These are phyloP conservation scores for Cyclanthera cordifolia DNA, from an alignment of 306 rosid species.

Conservation along the genomic window DNA sequence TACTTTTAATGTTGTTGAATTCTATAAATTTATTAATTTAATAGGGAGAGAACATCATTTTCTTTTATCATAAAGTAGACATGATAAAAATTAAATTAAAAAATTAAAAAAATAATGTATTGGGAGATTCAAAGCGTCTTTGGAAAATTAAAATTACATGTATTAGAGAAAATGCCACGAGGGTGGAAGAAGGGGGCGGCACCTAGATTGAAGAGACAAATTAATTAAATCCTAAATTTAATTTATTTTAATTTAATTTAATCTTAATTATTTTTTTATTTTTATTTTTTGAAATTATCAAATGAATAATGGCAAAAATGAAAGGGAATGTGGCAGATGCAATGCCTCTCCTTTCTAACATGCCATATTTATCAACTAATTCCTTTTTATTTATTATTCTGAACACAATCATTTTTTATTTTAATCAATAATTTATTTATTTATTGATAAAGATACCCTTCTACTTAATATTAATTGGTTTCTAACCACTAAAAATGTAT, in stretches of 20 bases:
- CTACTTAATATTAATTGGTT: neutral
- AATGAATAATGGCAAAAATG: constrained; percentile 1
- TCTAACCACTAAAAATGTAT: too few relatives aligned
- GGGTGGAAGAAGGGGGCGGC: constrained; percentile 8
- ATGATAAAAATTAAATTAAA: neutral
- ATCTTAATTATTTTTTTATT: neutral
- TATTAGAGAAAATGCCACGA: neutral
- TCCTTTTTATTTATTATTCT: neutral
- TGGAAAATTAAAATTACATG: neutral
- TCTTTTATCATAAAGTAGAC: neutral
- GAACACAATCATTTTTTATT: neutral
- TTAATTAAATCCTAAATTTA: neutral
- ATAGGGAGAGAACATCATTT: too few relatives aligned
- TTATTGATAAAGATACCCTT: neutral
- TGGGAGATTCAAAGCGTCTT: neutral
- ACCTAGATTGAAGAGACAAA: constrained; percentile 4
- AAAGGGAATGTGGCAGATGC: constrained; percentile 9
- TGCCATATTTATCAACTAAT: constrained; percentile 7
- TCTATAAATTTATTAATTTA: neutral
- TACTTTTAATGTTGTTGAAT: neutral
- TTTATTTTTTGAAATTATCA: constrained; percentile 1
- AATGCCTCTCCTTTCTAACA: constrained; percentile 8
- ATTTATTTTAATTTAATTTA: too few relatives aligned
- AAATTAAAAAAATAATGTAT: neutral
- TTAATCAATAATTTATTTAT: too few relatives aligned